phyloP scores from a whole-genome alignment of 2,329 filamentous ascomycete species.

The Pseudocercospora pini-densiflorae region DNA sequence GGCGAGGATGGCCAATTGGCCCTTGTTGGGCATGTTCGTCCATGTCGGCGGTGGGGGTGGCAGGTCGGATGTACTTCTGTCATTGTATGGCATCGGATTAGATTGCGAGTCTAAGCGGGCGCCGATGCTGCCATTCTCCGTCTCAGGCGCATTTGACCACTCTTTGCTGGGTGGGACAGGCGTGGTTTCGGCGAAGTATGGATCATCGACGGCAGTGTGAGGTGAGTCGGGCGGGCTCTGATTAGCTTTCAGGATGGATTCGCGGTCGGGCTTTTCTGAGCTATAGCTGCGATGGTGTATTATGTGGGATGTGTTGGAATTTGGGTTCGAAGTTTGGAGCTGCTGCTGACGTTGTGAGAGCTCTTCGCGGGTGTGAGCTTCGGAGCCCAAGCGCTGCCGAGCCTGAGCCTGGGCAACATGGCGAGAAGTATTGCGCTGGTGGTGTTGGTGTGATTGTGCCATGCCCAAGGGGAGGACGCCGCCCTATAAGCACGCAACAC shows the following conservation, averaged over 20 bases:
- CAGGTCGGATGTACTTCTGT: constrained; percentile 16
- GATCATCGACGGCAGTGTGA: constrained; percentile 17
- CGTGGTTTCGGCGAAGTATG: constrained; percentile 14
- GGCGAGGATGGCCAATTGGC: constrained; percentile 46
- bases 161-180: constrained; percentile 11
- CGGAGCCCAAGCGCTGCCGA: constrained; percentile 7
- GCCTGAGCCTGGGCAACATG: neutral
- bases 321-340: neutral
- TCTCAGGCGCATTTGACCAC: constrained; percentile 18
- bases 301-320: neutral
- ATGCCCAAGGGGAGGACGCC: constrained; percentile 4
- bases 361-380: constrained; percentile 1
- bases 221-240: constrained; percentile 9
- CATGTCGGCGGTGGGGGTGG: constrained; percentile 42
- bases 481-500: neutral
- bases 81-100: neutral
- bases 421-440: constrained; percentile 11
- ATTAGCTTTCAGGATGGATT: constrained; percentile 3
- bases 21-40: constrained; percentile 47
- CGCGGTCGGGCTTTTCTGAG: neutral
- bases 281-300: neutral
- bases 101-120: neutral
- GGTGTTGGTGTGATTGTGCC: constrained; percentile 3
- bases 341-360: neutral
- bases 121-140: constrained; percentile 17